phyloP scores from a whole-genome alignment of 2,329 filamentous ascomycete genomes.

The Fusarium chuoi region DNA sequence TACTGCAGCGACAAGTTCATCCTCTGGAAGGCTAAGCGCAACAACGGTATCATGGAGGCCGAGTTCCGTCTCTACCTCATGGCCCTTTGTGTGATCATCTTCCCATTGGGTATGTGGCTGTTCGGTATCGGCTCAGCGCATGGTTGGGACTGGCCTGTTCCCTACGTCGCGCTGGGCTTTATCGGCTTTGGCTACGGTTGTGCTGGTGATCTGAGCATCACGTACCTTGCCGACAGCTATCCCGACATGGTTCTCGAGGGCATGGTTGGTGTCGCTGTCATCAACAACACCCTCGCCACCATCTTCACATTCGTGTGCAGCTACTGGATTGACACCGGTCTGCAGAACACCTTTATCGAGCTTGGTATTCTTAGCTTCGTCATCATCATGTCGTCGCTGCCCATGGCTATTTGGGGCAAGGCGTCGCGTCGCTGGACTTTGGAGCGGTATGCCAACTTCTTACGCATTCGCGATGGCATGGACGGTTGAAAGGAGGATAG shows the following conservation, averaged over 20 bases:
- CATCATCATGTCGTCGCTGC: conserved; percentile 60
- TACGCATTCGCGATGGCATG: conserved; percentile 59
- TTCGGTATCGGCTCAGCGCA: conserved; percentile 63
- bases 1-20: conserved; percentile 67
- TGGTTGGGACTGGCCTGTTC: conserved; percentile 62
- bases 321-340: conserved; percentile 59
- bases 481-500: conserved; percentile 25
- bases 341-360: conserved; percentile 61
- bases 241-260: conserved; percentile 67
- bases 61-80: conserved; percentile 65
- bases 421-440: conserved; percentile 58
- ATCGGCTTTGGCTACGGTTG: conserved; percentile 70
- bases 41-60: conserved; percentile 64
- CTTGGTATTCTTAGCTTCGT: conserved; percentile 62
- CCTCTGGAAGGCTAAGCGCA: conserved; percentile 63
- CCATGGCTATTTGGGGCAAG: conserved; percentile 67
- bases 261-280: conserved; percentile 67
- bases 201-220: conserved; percentile 65
- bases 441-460: conserved; percentile 56
- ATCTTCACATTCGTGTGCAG: conserved; percentile 64
- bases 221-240: conserved; percentile 66
- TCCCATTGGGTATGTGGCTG: conserved; percentile 61
- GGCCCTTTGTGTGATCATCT: conserved; percentile 60
- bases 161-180: conserved; percentile 66
- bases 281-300: conserved; percentile 66